Evolutionary conservation across 2,329 filamentous ascomycete genomes (phyloP).

Genomic region (Byssochlamys sp.): DNA sequence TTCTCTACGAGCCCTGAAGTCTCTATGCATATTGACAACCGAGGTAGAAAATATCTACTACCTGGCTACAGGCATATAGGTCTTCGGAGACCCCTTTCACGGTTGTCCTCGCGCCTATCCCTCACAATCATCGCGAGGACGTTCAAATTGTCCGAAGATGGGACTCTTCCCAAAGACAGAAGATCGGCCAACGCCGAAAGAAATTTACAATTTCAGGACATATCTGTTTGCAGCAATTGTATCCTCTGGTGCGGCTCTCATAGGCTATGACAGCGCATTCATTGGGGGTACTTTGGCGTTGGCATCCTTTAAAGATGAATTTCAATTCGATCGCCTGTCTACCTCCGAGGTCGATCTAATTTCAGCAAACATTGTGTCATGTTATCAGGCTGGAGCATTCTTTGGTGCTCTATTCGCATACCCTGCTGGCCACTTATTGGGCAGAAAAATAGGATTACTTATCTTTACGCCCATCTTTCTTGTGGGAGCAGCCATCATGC

Average conservation of each 20-base stretch:
- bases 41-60: background rate
- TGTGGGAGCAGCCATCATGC: constrained; percentile 62
- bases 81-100: background rate
- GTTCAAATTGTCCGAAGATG: background rate
- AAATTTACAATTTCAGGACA: constrained; percentile 52
- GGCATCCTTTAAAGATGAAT: constrained; percentile 59
- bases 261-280: constrained; percentile 62
- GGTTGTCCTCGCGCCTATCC: background rate
- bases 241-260: constrained; percentile 50
- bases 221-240: constrained; percentile 47
- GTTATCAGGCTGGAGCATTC: constrained; percentile 75
- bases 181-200: constrained; percentile 45
- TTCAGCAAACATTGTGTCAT: constrained; percentile 67
- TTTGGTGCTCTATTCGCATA: constrained; percentile 68
- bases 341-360: constrained; percentile 46
- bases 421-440: constrained; percentile 55
- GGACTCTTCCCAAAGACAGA: constrained; percentile 12
- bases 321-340: constrained; percentile 49
- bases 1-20: background rate
- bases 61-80: background rate
- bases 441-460: constrained; percentile 56
- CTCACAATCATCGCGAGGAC: too few species aligned
- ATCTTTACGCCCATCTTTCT: constrained; percentile 56
- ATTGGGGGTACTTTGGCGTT: constrained; percentile 68
- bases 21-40: background rate